A percentile compares a stretch with the other conserved stretches of the same genome.
These are phyloP conservation scores for Aschersonia sp. DNA, from an alignment of 2,329 filamentous ascomycete genomes.

Conservation along the genomic window DNA sequence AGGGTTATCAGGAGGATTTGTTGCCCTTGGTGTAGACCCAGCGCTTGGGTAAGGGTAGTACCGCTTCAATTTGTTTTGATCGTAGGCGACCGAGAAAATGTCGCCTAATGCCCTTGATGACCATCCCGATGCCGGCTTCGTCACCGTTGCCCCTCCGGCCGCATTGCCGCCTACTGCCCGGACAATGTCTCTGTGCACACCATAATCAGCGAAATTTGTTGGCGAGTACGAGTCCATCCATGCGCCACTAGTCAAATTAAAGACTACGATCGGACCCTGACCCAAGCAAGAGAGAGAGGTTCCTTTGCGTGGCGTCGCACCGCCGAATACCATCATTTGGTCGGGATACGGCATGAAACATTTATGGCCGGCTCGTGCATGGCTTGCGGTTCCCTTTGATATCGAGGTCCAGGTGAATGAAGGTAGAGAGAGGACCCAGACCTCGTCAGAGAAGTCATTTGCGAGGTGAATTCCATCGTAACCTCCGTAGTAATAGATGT, in stretches of 20 bases:
- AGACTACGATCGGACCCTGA: conserved; percentile 44
- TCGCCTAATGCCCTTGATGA: conserved; percentile 27
- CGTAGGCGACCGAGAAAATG: conserved; percentile 42
- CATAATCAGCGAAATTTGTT: conserved; percentile 46
- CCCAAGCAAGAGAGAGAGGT: conserved; percentile 27
- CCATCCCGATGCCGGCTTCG: conserved; percentile 45
- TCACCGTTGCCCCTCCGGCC: conserved; percentile 55
- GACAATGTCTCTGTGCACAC: conserved; percentile 50
- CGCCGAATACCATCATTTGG: conserved; percentile 68
- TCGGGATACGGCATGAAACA: conserved; percentile 65
- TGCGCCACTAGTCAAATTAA: conserved; percentile 53
- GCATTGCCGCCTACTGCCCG: conserved; percentile 52
- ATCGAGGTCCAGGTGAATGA: conserved; percentile 64
- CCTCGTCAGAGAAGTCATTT: conserved; percentile 42
- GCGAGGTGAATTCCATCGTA: conserved; percentile 38
- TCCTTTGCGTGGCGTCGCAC: conserved; percentile 30
- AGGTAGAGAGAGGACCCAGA: conserved; percentile 70
- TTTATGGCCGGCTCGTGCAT: conserved; percentile 55
- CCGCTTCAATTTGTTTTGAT: conserved; percentile 37
- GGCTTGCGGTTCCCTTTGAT: conserved; percentile 29
- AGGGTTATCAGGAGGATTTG: neutral
- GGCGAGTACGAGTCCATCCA: conserved; percentile 64
- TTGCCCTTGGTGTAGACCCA: neutral
- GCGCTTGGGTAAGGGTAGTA: conserved; percentile 42
- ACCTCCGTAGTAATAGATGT: conserved; percentile 76